Conservation (phyloP, 2,329 filamentous ascomycete genomes). For the Neopestalotiopsis sp. region DNA sequence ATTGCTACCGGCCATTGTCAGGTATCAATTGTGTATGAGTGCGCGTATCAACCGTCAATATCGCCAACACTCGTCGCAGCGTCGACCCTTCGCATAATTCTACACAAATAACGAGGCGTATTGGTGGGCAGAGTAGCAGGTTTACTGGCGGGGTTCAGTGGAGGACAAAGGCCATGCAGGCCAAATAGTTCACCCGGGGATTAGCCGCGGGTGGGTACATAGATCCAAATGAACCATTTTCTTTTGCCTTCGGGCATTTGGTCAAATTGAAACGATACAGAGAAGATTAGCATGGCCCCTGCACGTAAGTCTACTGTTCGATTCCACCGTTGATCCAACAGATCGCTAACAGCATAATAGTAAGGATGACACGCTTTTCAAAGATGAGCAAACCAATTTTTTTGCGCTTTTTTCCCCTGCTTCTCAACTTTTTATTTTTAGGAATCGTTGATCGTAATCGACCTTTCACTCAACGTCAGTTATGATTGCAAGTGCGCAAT, state of each 20-base stretch:
- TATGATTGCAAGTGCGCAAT: too few species aligned
- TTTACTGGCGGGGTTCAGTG: too few species aligned
- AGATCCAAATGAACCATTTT: not conserved
- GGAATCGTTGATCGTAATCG: too few species aligned
- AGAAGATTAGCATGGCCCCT: conserved; percentile 22
- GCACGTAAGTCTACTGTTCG: conserved; percentile 14
- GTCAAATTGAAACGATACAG: conserved; percentile 22
- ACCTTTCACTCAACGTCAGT: too few species aligned
- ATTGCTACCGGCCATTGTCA: not conserved
- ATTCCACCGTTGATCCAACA: not conserved
- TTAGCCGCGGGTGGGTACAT: not conserved
- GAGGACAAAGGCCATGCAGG: not conserved
- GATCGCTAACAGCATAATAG: not conserved
- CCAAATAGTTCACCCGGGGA: not conserved
- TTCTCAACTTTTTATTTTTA: not conserved
- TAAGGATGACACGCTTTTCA: conserved; percentile 11
- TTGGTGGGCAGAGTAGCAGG: not conserved
- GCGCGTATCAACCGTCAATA: not conserved
- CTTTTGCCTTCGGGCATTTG: conserved; percentile 18
- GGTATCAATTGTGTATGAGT: not conserved
- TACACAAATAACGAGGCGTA: not conserved
- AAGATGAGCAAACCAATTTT: conserved; percentile 9
- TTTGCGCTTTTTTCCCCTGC: not conserved
- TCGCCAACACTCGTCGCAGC: not conserved
- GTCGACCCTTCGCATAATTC: not conserved